These are phyloP conservation scores for Zangia roseola DNA, from an alignment of 768 basidiomycete species.

Conservation along the genomic window DNA sequence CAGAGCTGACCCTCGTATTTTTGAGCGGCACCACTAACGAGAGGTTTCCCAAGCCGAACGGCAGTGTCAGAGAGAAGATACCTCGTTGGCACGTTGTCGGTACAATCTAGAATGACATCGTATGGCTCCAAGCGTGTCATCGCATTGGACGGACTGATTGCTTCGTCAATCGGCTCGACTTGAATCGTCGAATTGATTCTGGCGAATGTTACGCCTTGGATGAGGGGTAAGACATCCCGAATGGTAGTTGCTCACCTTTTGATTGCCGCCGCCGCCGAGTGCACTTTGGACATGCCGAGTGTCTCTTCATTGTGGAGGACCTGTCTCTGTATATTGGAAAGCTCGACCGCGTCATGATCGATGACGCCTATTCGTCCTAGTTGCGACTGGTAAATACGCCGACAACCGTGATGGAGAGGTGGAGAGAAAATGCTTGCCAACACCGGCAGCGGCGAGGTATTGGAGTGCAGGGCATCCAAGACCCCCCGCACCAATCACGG, in stretches of 20 bases:
- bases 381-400: slow-evolving; percentile 5
- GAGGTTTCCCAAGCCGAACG: slow-evolving; percentile 70
- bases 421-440: slow-evolving; percentile 55
- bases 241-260: slow-evolving; percentile 45
- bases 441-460: slow-evolving; percentile 88
- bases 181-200: slow-evolving; percentile 76
- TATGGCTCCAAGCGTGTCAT: slow-evolving; percentile 57
- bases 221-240: not conserved
- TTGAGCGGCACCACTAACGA: slow-evolving; percentile 93
- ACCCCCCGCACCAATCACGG: slow-evolving; percentile 93
- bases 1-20: slow-evolving; percentile 80
- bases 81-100: slow-evolving; percentile 88
- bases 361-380: slow-evolving; percentile 84
- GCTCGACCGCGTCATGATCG: slow-evolving; percentile 84
- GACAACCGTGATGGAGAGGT: not conserved
- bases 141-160: slow-evolving; percentile 65
- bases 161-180: slow-evolving; percentile 52
- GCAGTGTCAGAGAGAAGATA: slow-evolving; percentile 90
- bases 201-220: slow-evolving; percentile 3
- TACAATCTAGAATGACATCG: slow-evolving; percentile 88
- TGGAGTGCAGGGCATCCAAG: slow-evolving; percentile 95
- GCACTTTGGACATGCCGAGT: slow-evolving; percentile 76
- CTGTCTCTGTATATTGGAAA: slow-evolving; percentile 91
- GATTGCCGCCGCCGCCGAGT: slow-evolving; percentile 74
- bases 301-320: slow-evolving; percentile 77